These are phyloP conservation scores for Colletotrichum sp. DNA, from an alignment of 2,329 filamentous ascomycete genomes.

Conservation along the genomic window DNA sequence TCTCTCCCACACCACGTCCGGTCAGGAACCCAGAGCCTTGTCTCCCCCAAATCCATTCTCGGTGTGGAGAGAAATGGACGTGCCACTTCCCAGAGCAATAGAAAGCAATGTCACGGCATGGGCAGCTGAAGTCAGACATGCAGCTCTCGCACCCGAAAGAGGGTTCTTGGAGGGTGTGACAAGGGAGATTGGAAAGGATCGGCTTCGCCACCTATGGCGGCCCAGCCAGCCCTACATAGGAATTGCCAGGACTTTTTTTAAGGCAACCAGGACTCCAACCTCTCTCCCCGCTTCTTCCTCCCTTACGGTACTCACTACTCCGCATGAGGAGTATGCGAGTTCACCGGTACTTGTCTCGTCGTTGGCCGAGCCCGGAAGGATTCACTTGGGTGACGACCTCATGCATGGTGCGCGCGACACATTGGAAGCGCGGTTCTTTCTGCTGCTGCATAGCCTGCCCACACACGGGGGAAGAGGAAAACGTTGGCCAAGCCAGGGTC, in stretches of 20 bases:
- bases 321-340: background rate
- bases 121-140: background rate
- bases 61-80: background rate
- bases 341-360: background rate
- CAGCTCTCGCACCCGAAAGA: background rate
- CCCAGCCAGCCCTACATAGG: background rate
- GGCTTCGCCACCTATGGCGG: background rate
- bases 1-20: background rate
- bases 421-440: background rate
- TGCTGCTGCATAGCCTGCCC: background rate
- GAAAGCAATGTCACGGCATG: background rate
- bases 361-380: background rate
- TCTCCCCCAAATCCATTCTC: background rate
- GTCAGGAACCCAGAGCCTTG: background rate
- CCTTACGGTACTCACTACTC: background rate
- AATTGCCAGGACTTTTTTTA: background rate
- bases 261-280: background rate
- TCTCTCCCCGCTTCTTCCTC: background rate
- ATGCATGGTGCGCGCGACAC: background rate
- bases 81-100: background rate
- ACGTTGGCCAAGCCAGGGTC: background rate
- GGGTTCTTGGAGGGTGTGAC: background rate
- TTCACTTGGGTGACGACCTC: background rate
- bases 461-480: background rate
- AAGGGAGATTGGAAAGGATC: conserved; percentile 1